Evolutionary conservation across 495 filamentous ascomycete species (phyloP).

Genomic region (Podospora sp.): DNA sequence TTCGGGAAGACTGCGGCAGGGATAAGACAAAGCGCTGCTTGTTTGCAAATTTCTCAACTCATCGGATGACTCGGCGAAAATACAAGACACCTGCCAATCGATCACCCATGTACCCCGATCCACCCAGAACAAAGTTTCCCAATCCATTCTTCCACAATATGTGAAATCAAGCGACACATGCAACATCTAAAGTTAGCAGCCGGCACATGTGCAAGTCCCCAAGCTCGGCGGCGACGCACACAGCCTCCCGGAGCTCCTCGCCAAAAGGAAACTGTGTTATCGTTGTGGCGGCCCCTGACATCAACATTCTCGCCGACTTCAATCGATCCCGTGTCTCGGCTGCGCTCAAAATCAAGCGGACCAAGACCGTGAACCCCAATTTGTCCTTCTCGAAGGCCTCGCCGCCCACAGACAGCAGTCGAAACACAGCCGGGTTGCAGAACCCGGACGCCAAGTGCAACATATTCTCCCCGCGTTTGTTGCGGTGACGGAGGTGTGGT

Average conservation of each 20-base stretch:
- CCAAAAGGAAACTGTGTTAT: too few relatives aligned
- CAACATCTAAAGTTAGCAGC: too few relatives aligned
- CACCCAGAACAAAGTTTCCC: too few relatives aligned
- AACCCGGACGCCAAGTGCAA: slow-evolving; percentile 6
- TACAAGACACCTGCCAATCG: too few relatives aligned
- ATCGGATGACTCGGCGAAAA: too few relatives aligned
- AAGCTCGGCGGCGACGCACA: not conserved
- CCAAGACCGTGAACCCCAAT: slow-evolving; percentile 11
- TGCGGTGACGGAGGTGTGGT: not conserved
- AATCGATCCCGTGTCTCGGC: not conserved
- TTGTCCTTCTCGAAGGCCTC: not conserved
- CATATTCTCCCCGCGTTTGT: not conserved
- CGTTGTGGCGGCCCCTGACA: not conserved
- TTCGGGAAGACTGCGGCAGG: too few relatives aligned
- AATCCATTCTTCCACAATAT: too few relatives aligned
- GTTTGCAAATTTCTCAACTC: too few relatives aligned
- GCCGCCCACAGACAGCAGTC: not conserved
- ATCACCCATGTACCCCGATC: too few relatives aligned
- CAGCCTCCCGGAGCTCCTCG: not conserved
- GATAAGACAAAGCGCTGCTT: too few relatives aligned
- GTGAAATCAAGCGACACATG: too few relatives aligned
- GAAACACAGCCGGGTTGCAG: slow-evolving; percentile 6
- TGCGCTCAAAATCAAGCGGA: not conserved
- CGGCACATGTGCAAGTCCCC: not conserved
- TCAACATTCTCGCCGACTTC: not conserved